phyloP scores from a whole-genome alignment of 106 monocot species.

The Amphibolis antarctica region DNA sequence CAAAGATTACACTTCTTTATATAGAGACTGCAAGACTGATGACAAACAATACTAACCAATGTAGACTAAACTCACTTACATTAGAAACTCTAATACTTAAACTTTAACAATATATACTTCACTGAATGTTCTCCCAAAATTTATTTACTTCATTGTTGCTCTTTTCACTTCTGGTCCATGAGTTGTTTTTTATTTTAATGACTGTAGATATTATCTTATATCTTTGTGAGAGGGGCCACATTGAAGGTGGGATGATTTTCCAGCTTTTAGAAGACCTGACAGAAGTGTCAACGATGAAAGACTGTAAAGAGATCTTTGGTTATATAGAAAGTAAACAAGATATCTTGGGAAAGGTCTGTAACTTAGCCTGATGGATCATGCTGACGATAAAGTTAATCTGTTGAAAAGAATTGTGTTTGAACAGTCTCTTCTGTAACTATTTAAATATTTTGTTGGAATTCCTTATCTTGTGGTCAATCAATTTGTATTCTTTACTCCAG shows the following conservation, averaged over 20 bases:
- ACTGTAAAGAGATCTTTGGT: slow-evolving; percentile 96
- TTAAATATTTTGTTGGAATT: neutral
- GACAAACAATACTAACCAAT: too few species aligned
- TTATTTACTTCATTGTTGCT: neutral
- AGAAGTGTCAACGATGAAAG: slow-evolving; percentile 98
- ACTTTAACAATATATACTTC: too few species aligned
- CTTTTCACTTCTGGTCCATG: slow-evolving; percentile 2
- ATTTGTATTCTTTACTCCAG: slow-evolving; percentile 23
- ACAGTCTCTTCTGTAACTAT: neutral
- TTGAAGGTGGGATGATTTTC: slow-evolving; percentile 99
- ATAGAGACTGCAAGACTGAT: too few species aligned
- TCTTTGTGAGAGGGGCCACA: slow-evolving; percentile 92
- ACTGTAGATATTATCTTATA: slow-evolving; percentile 70
- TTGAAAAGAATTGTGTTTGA: too few species aligned
- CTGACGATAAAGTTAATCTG: neutral
- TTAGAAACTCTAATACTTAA: too few species aligned
- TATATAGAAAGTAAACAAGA: slow-evolving; percentile 97
- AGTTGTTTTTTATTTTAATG: neutral
- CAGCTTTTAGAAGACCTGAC: slow-evolving; percentile 96
- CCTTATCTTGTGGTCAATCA: neutral
- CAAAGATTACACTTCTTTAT: too few species aligned
- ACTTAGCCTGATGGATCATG: slow-evolving; percentile 1
- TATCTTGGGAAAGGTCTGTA: slow-evolving; percentile 80
- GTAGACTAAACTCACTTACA: too few species aligned
- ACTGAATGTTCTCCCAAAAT: too few species aligned